A percentile compares a stretch with the other conserved stretches of the same genome.
Evolutionary conservation across 495 filamentous ascomycete species (phyloP).

Genomic region (Neurospora intermedia): DNA sequence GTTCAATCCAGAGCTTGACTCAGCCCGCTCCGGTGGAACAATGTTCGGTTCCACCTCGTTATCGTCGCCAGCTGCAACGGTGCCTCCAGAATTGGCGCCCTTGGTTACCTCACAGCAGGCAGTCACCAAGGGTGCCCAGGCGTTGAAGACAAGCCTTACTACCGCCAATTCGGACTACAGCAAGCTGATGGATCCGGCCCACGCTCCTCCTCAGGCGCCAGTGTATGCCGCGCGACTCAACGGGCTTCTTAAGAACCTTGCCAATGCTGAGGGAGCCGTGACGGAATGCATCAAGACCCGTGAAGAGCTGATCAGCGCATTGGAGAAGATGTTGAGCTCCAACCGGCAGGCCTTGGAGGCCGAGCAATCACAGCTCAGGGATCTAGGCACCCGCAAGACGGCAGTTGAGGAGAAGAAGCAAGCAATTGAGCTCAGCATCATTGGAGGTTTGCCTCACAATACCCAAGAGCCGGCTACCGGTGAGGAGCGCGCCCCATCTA

Average conservation of each 20-base stretch:
- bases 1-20: conserved; percentile 59
- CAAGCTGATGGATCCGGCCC: conserved; percentile 61
- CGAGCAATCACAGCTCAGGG: conserved; percentile 53
- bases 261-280: conserved; percentile 84
- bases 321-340: conserved; percentile 71
- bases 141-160: conserved; percentile 48
- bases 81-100: conserved; percentile 66
- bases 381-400: conserved; percentile 48
- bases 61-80: conserved; percentile 27
- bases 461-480: conserved; percentile 31
- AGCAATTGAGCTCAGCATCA: conserved; percentile 81
- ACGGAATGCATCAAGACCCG: conserved; percentile 85
- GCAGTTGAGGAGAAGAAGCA: conserved; percentile 66
- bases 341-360: conserved; percentile 57
- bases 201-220: conserved; percentile 59
- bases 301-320: conserved; percentile 57
- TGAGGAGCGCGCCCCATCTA: conserved; percentile 23
- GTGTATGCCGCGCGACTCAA: conserved; percentile 87
- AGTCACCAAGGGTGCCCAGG: conserved; percentile 56
- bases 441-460: conserved; percentile 57
- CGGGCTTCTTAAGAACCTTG: conserved; percentile 74
- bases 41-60: conserved; percentile 48
- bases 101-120: conserved; percentile 61
- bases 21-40: conserved; percentile 56
- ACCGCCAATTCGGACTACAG: conserved; percentile 70